phyloP scores from a whole-genome alignment of 306 rosid genomes.

The Glycine latifolia region DNA sequence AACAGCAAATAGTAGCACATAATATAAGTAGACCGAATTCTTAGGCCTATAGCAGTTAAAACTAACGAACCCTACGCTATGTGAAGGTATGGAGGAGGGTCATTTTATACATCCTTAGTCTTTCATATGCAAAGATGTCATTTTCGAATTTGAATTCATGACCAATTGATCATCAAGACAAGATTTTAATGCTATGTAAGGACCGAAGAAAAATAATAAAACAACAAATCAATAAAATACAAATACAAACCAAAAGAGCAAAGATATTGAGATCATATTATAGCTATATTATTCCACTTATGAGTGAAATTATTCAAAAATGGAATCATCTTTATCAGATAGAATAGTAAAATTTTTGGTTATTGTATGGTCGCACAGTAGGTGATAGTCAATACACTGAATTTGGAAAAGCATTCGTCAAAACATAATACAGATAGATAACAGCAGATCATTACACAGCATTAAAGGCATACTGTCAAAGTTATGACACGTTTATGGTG shows the following conservation, averaged over 20 bases:
- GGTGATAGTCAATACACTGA: not conserved
- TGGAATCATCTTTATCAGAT: slow-evolving; percentile 6
- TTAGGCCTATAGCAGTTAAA: not conserved
- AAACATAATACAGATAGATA: slow-evolving; percentile 10
- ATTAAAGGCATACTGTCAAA: not conserved
- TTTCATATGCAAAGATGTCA: too few species aligned
- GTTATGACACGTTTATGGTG: slow-evolving; percentile 30
- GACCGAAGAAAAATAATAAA: not conserved
- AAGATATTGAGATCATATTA: not conserved
- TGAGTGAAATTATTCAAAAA: not conserved
- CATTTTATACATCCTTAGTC: too few species aligned
- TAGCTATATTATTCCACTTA: not conserved
- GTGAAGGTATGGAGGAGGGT: too few species aligned
- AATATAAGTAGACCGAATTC: not conserved
- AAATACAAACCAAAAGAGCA: not conserved
- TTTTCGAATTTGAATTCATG: too few species aligned
- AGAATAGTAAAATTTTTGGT: not conserved
- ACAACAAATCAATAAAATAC: slow-evolving; percentile 1
- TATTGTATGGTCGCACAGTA: not conserved
- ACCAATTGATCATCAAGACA: too few species aligned
- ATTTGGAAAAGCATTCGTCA: not conserved
- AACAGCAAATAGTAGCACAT: slow-evolving; percentile 25
- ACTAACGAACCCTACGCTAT: too few species aligned
- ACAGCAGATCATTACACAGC: slow-evolving; percentile 6
- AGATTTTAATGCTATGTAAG: too few species aligned